phyloP scores from a whole-genome alignment of 495 filamentous ascomycete species.

The Lasiosphaeria hispida region DNA sequence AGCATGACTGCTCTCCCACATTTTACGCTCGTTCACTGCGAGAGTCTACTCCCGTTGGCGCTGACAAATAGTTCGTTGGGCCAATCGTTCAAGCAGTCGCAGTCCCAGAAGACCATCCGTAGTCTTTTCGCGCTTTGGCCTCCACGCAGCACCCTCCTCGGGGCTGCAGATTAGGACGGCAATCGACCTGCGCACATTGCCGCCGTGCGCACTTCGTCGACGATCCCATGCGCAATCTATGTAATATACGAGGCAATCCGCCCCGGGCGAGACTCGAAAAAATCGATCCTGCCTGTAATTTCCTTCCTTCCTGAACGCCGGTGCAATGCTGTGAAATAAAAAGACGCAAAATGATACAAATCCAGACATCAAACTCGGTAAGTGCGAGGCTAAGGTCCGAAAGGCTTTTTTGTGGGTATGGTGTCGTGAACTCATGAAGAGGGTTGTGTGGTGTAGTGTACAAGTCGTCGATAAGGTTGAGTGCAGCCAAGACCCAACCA shows the following conservation, averaged over 20 bases:
- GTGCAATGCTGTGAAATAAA: conserved; percentile 51
- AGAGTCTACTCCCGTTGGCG: conserved; percentile 5
- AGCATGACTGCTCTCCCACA: not conserved
- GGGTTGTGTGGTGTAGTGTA: conserved; percentile 44
- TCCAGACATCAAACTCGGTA: not conserved
- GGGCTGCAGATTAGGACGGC: conserved; percentile 44
- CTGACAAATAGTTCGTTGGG: not conserved
- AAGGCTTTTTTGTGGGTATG: conserved; percentile 26
- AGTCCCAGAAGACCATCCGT: conserved; percentile 10
- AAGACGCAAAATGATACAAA: conserved; percentile 39
- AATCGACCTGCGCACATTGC: conserved; percentile 56
- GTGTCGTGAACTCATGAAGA: conserved; percentile 52
- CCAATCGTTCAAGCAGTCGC: conserved; percentile 13
- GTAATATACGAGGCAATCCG: conserved; percentile 11
- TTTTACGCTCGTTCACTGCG: conserved; percentile 8
- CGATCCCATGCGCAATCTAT: conserved; percentile 19
- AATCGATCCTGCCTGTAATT: conserved; percentile 29
- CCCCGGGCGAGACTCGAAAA: conserved; percentile 2
- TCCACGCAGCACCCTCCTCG: not conserved
- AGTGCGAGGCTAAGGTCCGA: conserved; percentile 11
- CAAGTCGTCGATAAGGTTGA: conserved; percentile 24
- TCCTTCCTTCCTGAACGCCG: conserved; percentile 43
- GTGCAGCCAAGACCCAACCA: not conserved
- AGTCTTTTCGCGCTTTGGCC: not conserved
- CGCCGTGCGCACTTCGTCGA: conserved; percentile 17